Evolutionary conservation across 2,329 filamentous ascomycete species (phyloP).

Genomic region (Epichloe bromicola): DNA sequence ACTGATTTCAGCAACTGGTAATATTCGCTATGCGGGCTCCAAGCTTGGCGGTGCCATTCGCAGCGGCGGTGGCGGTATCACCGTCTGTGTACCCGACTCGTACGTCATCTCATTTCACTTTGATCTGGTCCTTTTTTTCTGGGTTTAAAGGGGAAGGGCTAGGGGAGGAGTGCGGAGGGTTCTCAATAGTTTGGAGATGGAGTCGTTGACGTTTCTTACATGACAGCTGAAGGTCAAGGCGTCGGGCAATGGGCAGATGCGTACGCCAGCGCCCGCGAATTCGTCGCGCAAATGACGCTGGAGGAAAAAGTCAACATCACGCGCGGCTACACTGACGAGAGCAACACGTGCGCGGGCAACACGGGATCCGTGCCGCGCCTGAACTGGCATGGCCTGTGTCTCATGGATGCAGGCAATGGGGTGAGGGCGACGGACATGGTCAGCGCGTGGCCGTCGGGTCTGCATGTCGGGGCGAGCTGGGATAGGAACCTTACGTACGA

Average conservation of each 20-base stretch:
- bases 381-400: conserved; percentile 32
- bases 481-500: conserved; percentile 38
- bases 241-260: conserved; percentile 39
- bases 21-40: too few species aligned
- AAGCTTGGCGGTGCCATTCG: background rate
- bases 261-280: conserved; percentile 40
- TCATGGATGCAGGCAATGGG: conserved; percentile 37
- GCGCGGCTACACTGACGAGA: conserved; percentile 35
- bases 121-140: background rate
- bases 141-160: too few species aligned
- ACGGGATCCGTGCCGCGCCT: conserved; percentile 32
- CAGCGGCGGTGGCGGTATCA: conserved; percentile 7
- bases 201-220: background rate
- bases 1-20: too few species aligned
- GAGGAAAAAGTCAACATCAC: conserved; percentile 48
- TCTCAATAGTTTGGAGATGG: too few species aligned
- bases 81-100: conserved; percentile 16
- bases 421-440: conserved; percentile 35
- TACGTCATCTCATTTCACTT: background rate
- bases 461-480: conserved; percentile 39
- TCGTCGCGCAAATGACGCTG: conserved; percentile 50
- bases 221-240: conserved; percentile 19
- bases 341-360: conserved; percentile 35
- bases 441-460: conserved; percentile 32
- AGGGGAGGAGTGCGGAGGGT: too few species aligned